phyloP scores from a whole-genome alignment of 2,329 filamentous ascomycete species.

The Exserohilum rostratum region DNA sequence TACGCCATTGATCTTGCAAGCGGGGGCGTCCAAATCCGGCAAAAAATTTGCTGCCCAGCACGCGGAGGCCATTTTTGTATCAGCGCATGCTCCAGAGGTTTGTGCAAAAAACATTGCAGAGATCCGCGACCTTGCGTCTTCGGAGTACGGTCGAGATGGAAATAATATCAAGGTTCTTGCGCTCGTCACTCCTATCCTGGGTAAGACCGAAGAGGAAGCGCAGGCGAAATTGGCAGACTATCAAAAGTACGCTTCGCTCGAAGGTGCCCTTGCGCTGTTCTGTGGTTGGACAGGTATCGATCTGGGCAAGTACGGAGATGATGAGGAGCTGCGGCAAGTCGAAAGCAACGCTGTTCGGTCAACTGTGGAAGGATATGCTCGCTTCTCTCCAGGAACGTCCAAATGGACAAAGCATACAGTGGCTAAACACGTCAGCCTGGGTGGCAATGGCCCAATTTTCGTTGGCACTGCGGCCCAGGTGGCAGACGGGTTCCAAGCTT shows the following conservation, averaged over 20 bases:
- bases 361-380: constrained; percentile 62
- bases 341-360: constrained; percentile 66
- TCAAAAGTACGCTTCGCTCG: constrained; percentile 65
- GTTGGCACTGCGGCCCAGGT: constrained; percentile 70
- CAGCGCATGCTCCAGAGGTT: constrained; percentile 66
- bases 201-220: constrained; percentile 69
- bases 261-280: constrained; percentile 73
- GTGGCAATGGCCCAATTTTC: constrained; percentile 68
- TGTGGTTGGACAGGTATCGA: constrained; percentile 77
- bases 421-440: constrained; percentile 70
- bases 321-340: constrained; percentile 67
- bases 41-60: constrained; percentile 72
- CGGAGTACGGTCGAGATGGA: constrained; percentile 63
- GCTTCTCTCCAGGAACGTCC: constrained; percentile 62
- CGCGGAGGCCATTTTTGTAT: constrained; percentile 74
- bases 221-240: constrained; percentile 67
- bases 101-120: constrained; percentile 68
- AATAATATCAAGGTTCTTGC: constrained; percentile 70
- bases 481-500: constrained; percentile 70
- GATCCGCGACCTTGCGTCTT: constrained; percentile 62
- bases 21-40: constrained; percentile 69
- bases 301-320: constrained; percentile 64
- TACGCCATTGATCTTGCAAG: constrained; percentile 72
- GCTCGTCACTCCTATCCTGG: constrained; percentile 69
- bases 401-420: constrained; percentile 77